A percentile compares a stretch with the other conserved stretches of the same genome.
Conservation (phyloP, 1,139 yeast genomes). For the Spathaspora sp. region DNA sequence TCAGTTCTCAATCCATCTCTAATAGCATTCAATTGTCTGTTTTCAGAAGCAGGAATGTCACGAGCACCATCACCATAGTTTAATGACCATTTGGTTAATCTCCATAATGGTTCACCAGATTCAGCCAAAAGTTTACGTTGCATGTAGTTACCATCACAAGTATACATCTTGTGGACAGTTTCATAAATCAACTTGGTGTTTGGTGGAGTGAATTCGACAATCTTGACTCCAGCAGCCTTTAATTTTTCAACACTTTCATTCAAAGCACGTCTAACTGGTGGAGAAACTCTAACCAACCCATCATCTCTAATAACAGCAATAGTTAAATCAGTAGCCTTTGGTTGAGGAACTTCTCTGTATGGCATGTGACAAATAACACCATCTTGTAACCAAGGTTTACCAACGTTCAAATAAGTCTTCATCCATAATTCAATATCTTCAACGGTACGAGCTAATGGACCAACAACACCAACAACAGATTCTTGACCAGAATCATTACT, state of each 20-base stretch:
- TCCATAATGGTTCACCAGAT: conserved; percentile 66
- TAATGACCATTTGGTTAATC: conserved; percentile 60
- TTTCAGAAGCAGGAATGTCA: conserved; percentile 42
- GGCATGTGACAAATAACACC: conserved; percentile 54
- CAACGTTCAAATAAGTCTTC: conserved; percentile 54
- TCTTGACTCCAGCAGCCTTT: conserved; percentile 30
- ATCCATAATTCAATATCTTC: conserved; percentile 66
- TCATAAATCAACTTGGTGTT: conserved; percentile 51
- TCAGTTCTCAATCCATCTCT: conserved; percentile 59
- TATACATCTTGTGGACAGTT: conserved; percentile 48
- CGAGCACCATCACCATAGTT: conserved; percentile 58
- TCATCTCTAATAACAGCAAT: conserved; percentile 43
- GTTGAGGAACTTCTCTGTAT: conserved; percentile 56
- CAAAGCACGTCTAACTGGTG: conserved; percentile 52
- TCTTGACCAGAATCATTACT: conserved; percentile 60
- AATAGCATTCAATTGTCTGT: conserved; percentile 44
- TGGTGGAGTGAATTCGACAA: conserved; percentile 51
- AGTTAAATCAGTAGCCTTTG: conserved; percentile 38
- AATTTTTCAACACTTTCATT: conserved; percentile 27
- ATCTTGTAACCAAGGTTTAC: conserved; percentile 71
- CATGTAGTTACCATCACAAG: conserved; percentile 59
- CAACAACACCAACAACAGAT: conserved; percentile 57
- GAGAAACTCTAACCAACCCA: conserved; percentile 43
- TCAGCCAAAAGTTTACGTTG: conserved; percentile 50
- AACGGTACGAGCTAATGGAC: conserved; percentile 62